phyloP scores from a whole-genome alignment of 2,329 filamentous ascomycete species.

The Fusarium sp. region DNA sequence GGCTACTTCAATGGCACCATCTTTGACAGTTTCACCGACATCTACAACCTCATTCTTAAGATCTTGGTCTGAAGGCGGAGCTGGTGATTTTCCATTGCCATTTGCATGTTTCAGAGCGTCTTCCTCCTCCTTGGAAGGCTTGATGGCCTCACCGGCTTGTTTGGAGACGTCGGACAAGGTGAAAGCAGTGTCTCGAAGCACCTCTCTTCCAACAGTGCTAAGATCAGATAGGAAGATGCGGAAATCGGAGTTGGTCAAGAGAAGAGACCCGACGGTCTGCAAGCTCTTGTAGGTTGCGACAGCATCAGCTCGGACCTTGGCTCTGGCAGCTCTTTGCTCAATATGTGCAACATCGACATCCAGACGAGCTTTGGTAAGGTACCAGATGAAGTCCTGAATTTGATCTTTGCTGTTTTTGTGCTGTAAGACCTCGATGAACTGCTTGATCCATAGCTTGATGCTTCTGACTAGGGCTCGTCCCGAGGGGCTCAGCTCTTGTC shows the following conservation, averaged over 20 bases:
- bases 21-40: constrained; percentile 65
- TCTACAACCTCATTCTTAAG: constrained; percentile 69
- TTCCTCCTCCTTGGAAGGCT: constrained; percentile 73
- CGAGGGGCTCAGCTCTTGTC: constrained; percentile 76
- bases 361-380: constrained; percentile 78
- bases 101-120: constrained; percentile 60
- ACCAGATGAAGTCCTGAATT: constrained; percentile 94
- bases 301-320: constrained; percentile 52
- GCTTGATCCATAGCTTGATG: constrained; percentile 77
- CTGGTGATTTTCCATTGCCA: constrained; percentile 44
- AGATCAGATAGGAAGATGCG: constrained; percentile 86
- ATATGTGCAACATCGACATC: constrained; percentile 51
- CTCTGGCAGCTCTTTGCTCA: constrained; percentile 44
- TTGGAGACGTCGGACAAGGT: constrained; percentile 81
- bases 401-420: constrained; percentile 88
- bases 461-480: constrained; percentile 80
- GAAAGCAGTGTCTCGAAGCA: constrained; percentile 88
- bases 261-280: constrained; percentile 83
- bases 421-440: constrained; percentile 83
- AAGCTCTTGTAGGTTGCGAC: constrained; percentile 77
- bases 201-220: constrained; percentile 80
- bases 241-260: constrained; percentile 92
- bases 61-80: constrained; percentile 70
- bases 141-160: constrained; percentile 77
- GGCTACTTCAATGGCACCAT: constrained; percentile 66